These are phyloP conservation scores for Hypoxylon subgilvum DNA, from an alignment of 495 filamentous ascomycete species.

Conservation along the genomic window DNA sequence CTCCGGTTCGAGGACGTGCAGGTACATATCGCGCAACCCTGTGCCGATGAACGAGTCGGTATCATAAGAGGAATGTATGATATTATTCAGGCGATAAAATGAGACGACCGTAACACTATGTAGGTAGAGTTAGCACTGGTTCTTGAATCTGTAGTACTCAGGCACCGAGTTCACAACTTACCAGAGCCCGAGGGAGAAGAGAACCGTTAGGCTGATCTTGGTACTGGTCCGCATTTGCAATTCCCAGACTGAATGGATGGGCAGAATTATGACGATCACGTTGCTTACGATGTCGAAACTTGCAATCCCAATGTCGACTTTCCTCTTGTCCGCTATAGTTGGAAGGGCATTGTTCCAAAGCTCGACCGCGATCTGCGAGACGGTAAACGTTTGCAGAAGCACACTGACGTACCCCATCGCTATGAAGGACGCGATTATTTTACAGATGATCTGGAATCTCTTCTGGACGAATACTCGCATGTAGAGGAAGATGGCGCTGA, in stretches of 20 bases:
- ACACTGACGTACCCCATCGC: slow-evolving; percentile 11
- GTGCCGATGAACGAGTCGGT: not conserved
- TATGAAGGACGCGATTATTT: slow-evolving; percentile 37
- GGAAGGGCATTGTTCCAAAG: slow-evolving; percentile 37
- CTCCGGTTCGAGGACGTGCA: slow-evolving; percentile 29
- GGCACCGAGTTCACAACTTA: slow-evolving; percentile 29
- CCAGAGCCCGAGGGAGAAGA: slow-evolving; percentile 49
- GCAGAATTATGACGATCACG: slow-evolving; percentile 46
- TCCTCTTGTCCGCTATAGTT: not conserved
- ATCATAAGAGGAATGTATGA: not conserved
- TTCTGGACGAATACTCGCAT: slow-evolving; percentile 44
- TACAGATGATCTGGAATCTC: slow-evolving; percentile 4
- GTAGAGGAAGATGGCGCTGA: slow-evolving; percentile 49
- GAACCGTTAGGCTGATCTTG: slow-evolving; percentile 43
- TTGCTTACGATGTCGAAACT: slow-evolving; percentile 44
- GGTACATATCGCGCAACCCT: slow-evolving; percentile 6
- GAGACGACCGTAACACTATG: slow-evolving; percentile 18
- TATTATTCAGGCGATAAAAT: slow-evolving; percentile 9
- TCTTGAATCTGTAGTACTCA: not conserved
- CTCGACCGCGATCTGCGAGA: slow-evolving; percentile 35
- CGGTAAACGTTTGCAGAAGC: slow-evolving; percentile 4
- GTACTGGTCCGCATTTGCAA: slow-evolving; percentile 42
- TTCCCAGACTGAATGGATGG: slow-evolving; percentile 47
- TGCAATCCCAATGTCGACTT: slow-evolving; percentile 33
- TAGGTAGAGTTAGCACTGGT: not conserved